Conservation (phyloP, 768 basidiomycete genomes). For the Symmetrospora coprosmae region DNA sequence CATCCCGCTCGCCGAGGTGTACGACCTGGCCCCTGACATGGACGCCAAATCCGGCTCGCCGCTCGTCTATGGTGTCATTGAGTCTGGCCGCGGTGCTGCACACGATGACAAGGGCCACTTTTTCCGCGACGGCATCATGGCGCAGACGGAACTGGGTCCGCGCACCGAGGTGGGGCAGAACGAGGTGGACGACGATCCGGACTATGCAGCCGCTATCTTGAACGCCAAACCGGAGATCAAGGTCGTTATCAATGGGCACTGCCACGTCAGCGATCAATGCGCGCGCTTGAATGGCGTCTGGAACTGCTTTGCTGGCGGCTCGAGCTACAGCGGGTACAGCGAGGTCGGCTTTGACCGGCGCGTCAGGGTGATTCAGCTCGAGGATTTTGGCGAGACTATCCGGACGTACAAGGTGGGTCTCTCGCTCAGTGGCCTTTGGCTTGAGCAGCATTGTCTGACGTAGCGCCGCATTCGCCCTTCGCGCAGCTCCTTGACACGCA, state of each 20-base stretch:
- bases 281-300: constrained; percentile 66
- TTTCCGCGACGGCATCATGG: constrained; percentile 62
- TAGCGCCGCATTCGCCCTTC: not conserved
- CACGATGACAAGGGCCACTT: constrained; percentile 15
- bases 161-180: constrained; percentile 57
- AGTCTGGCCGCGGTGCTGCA: constrained; percentile 29
- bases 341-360: constrained; percentile 64
- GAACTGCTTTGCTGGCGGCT: constrained; percentile 56
- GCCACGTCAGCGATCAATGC: constrained; percentile 43
- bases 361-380: constrained; percentile 75
- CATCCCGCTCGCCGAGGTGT: constrained; percentile 76
- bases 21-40: constrained; percentile 48
- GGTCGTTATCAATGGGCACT: constrained; percentile 77
- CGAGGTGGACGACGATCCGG: constrained; percentile 30
- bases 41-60: constrained; percentile 48
- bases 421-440: not conserved
- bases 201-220: constrained; percentile 22
- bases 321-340: constrained; percentile 36
- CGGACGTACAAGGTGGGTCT: constrained; percentile 56
- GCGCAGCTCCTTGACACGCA: constrained; percentile 7
- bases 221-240: constrained; percentile 27
- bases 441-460: not conserved
- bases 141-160: constrained; percentile 54
- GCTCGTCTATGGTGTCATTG: constrained; percentile 52
- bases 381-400: constrained; percentile 82